Evolutionary conservation across 140 eudicot species (phyloP).

Genomic region (Senecio squalidus): DNA sequence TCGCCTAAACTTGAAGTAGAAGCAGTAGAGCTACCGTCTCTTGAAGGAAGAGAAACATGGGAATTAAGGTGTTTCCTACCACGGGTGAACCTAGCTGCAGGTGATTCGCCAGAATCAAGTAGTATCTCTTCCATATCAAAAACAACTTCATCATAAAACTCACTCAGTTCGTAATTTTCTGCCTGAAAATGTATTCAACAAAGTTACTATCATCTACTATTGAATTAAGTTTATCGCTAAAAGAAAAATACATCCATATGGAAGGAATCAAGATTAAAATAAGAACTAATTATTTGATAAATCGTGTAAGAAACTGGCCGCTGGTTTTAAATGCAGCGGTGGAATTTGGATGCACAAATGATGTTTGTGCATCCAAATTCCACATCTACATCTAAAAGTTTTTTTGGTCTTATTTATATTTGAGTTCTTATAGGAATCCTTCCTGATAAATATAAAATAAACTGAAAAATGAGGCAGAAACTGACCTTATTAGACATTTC

Average conservation of each 20-base stretch:
- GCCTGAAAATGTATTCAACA: conserved; percentile 36
- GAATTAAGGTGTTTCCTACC: conserved; percentile 29
- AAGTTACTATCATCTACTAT: conserved; percentile 2
- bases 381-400: no score
- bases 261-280: no score
- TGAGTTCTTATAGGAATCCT: no score
- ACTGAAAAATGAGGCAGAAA: no score
- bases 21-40: conserved; percentile 89
- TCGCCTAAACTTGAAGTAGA: conserved; percentile 65
- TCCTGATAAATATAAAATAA: no score
- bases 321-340: no score
- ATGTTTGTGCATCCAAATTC: no score
- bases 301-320: no score
- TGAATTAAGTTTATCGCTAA: background rate
- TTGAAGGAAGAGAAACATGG: conserved; percentile 44
- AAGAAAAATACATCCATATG: background rate
- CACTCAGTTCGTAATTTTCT: conserved; percentile 48
- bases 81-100: conserved; percentile 42
- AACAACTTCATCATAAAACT: conserved; percentile 66
- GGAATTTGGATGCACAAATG: no score
- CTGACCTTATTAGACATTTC: conserved; percentile 45
- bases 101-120: conserved; percentile 62
- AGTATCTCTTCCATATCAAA: conserved; percentile 93
- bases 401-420: no score
- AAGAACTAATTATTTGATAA: no score